Evolutionary conservation across 257 asterid genomes (phyloP).

Genomic region (Misopates orontium): DNA sequence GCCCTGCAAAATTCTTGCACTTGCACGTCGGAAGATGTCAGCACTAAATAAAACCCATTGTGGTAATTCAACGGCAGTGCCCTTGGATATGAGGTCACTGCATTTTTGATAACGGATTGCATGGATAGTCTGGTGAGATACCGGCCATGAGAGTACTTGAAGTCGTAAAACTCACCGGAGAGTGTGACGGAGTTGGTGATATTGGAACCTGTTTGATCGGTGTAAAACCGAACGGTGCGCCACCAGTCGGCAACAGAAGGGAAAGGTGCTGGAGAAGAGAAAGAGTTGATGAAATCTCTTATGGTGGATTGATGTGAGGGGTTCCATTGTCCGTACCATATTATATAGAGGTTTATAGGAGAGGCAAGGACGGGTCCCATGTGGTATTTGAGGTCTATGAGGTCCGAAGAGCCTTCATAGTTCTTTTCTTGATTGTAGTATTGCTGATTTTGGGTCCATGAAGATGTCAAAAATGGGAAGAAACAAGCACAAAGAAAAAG

Average conservation of each 20-base stretch:
- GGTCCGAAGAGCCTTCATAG: constrained; percentile 73
- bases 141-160: constrained; percentile 52
- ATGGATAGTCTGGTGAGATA: constrained; percentile 52
- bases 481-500: constrained; percentile 26
- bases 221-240: constrained; percentile 58
- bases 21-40: constrained; percentile 55
- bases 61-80: constrained; percentile 45
- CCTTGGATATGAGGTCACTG: constrained; percentile 25
- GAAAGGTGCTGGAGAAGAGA: constrained; percentile 48
- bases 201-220: constrained; percentile 65
- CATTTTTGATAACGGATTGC: constrained; percentile 53
- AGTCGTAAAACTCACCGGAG: constrained; percentile 53
- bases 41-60: constrained; percentile 58
- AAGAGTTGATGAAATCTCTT: constrained; percentile 54
- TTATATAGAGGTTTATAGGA: constrained; percentile 56
- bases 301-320: constrained; percentile 61
- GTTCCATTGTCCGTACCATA: constrained; percentile 79
- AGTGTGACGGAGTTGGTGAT: constrained; percentile 40
- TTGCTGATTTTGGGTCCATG: constrained; percentile 28
- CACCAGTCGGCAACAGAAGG: constrained; percentile 86
- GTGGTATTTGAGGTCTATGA: constrained; percentile 69
- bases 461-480: constrained; percentile 28
- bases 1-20: constrained; percentile 78
- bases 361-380: constrained; percentile 81
- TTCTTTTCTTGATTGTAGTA: constrained; percentile 44